Evolutionary conservation across 257 asterid genomes (phyloP).

Genomic region (Gynochthodes officinalis): DNA sequence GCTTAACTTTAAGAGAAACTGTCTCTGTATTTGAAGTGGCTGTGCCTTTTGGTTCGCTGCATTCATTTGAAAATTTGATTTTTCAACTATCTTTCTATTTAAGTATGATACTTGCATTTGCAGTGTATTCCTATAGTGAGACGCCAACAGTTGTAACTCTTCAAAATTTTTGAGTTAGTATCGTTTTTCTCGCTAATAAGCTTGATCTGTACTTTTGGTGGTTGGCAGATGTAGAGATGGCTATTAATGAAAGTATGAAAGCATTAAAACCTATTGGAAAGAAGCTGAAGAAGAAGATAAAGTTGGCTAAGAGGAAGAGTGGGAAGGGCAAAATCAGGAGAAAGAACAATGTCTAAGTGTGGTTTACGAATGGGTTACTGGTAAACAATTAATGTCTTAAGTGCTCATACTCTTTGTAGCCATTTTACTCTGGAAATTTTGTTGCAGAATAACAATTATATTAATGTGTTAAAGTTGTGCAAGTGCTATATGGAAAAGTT

Average conservation of each 20-base stretch:
- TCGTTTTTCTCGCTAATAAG: not conserved
- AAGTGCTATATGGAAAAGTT: too few relatives aligned
- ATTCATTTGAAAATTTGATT: not conserved
- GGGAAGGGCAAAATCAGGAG: slow-evolving; percentile 80
- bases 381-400: not conserved
- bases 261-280: slow-evolving; percentile 72
- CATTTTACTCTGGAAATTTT: not conserved
- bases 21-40: not conserved
- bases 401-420: not conserved
- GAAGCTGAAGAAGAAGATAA: slow-evolving; percentile 81
- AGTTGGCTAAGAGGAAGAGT: slow-evolving; percentile 56
- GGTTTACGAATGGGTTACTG: not conserved
- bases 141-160: not conserved
- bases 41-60: not conserved
- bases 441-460: not conserved
- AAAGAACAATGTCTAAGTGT: slow-evolving; percentile 43
- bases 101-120: not conserved
- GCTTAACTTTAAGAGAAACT: too few relatives aligned
- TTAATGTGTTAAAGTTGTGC: too few relatives aligned
- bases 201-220: slow-evolving; percentile 3
- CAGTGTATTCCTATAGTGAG: too few relatives aligned
- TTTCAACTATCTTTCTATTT: too few relatives aligned
- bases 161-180: not conserved
- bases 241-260: slow-evolving; percentile 28
- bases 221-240: slow-evolving; percentile 62